Percentiles rank a stretch among this genome's conserved stretches.
phyloP scores from a whole-genome alignment of 257 asterid genomes.

The Ophiorrhiza pumila region DNA sequence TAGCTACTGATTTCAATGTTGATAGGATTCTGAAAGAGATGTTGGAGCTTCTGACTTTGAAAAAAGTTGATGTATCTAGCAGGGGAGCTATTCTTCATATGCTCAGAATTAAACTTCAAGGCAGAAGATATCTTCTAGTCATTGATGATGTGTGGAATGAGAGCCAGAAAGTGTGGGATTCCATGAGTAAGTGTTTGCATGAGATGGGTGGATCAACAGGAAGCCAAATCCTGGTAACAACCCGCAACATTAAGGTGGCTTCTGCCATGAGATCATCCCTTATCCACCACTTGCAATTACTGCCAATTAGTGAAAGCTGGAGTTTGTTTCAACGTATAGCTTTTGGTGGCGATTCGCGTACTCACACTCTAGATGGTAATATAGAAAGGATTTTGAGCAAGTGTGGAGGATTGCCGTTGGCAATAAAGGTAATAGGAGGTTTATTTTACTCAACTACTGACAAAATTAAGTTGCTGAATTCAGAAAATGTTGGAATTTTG shows the following conservation, averaged over 20 bases:
- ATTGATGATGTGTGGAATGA: constrained; percentile 25
- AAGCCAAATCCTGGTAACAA: constrained; percentile 15
- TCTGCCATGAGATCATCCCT: background rate
- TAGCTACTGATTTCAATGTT: constrained; percentile 12
- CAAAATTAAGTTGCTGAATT: constrained; percentile 14
- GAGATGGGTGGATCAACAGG: background rate
- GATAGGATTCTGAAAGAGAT: constrained; percentile 16
- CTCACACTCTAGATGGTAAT: constrained; percentile 3
- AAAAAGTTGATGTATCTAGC: background rate
- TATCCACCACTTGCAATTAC: background rate
- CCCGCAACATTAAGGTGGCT: constrained; percentile 4
- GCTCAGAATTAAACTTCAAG: background rate
- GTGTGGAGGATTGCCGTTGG: constrained; percentile 28
- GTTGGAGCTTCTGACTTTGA: background rate
- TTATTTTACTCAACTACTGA: background rate
- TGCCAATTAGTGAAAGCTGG: constrained; percentile 19
- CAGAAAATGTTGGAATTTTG: constrained; percentile 5
- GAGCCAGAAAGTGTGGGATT: constrained; percentile 12
- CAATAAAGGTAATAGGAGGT: constrained; percentile 18
- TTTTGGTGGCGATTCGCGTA: constrained; percentile 4
- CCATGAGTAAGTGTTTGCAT: background rate
- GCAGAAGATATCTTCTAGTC: constrained; percentile 17
- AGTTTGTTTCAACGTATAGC: constrained; percentile 5
- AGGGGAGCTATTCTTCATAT: constrained; percentile 8
- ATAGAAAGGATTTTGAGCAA: constrained; percentile 14